Percentiles rank a stretch among this genome's conserved stretches.
Evolutionary conservation across 164 flowering plant species (phyloP).

Genomic region (Chimonanthus praecox): DNA sequence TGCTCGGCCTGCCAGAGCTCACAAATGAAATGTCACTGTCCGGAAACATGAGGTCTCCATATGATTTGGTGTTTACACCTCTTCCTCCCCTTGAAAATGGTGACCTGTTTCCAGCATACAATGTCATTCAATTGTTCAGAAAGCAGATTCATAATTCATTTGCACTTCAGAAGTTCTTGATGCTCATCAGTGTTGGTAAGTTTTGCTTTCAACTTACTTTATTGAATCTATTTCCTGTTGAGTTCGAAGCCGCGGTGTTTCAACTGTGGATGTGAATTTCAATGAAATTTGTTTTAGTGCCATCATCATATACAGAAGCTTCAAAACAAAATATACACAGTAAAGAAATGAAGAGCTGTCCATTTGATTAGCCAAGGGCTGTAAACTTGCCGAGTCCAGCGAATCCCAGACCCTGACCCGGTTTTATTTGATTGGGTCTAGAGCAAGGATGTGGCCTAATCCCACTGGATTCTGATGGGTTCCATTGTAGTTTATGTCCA

Average conservation of each 20-base stretch:
- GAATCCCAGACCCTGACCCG: no score
- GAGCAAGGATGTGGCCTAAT: no score
- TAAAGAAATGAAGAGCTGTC: no score
- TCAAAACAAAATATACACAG: no score
- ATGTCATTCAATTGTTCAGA: neutral
- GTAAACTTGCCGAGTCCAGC: no score
- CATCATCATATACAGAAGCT: no score
- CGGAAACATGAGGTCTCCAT: conserved; percentile 23
- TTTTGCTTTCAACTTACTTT: conserved; percentile 3
- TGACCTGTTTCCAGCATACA: conserved; percentile 28
- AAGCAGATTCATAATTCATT: neutral
- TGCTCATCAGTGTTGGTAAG: neutral
- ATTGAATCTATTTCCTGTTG: neutral
- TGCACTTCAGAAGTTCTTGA: neutral
- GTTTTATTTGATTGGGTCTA: no score
- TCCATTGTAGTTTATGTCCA: no score
- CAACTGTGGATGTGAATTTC: neutral
- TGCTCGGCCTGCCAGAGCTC: conserved; percentile 63
- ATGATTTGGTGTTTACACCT: conserved; percentile 10
- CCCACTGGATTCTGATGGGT: no score
- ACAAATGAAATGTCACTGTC: conserved; percentile 60
- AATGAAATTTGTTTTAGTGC: neutral
- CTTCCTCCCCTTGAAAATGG: conserved; percentile 25
- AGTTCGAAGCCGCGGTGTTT: neutral
- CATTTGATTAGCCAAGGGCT: no score